phyloP scores from a whole-genome alignment of 768 basidiomycete species.

The Auricularia auricula-judae region DNA sequence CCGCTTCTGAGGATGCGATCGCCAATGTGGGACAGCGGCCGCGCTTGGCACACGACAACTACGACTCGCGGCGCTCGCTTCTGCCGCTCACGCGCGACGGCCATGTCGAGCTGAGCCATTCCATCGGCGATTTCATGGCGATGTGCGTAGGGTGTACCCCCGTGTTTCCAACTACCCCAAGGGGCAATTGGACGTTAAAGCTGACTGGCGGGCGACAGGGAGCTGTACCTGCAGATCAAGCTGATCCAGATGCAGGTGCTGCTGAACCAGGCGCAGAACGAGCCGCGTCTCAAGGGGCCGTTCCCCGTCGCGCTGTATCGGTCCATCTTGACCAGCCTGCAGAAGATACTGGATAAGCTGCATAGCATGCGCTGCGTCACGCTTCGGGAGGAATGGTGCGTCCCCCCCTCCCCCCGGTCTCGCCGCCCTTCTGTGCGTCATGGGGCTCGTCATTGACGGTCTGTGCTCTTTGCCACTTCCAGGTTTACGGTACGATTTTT shows the following conservation, averaged over 20 bases:
- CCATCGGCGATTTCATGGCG: slow-evolving; percentile 81
- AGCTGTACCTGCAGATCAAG: slow-evolving; percentile 86
- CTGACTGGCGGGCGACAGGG: slow-evolving; percentile 40
- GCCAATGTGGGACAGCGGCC: slow-evolving; percentile 12
- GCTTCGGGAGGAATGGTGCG: slow-evolving; percentile 85
- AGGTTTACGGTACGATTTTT: slow-evolving; percentile 58
- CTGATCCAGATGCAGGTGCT: slow-evolving; percentile 76
- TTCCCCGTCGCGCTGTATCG: slow-evolving; percentile 84
- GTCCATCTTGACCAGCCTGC: slow-evolving; percentile 67
- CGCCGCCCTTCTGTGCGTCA: not conserved
- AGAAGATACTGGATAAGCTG: slow-evolving; percentile 76
- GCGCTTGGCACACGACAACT: slow-evolving; percentile 4
- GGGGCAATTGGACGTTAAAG: not conserved
- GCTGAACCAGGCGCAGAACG: slow-evolving; percentile 82
- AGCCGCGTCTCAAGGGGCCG: slow-evolving; percentile 90
- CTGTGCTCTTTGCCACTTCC: not conserved
- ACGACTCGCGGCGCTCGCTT: slow-evolving; percentile 6
- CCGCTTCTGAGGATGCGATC: slow-evolving; percentile 37
- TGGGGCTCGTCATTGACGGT: not conserved
- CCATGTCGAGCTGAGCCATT: slow-evolving; percentile 34
- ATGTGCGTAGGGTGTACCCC: slow-evolving; percentile 43
- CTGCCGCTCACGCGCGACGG: not conserved
- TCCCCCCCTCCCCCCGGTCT: not conserved
- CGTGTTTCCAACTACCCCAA: not conserved
- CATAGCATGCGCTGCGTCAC: slow-evolving; percentile 98